Conservation (phyloP, 192 early-diverging fungal genomes). For the Podila horticola region DNA sequence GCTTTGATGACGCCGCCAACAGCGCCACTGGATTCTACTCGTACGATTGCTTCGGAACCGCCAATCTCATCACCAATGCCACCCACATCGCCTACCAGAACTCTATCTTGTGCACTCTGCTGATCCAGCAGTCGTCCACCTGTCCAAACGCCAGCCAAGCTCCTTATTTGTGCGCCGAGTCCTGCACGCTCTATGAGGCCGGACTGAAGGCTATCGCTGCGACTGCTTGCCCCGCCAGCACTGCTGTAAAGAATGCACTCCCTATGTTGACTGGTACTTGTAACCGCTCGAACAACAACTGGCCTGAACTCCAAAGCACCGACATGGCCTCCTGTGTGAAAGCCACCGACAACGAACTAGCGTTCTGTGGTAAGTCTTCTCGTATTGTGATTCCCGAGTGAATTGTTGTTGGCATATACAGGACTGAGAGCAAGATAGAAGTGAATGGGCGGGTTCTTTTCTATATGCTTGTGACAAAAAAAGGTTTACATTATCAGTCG, state of each 20-base stretch:
- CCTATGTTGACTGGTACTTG: neutral
- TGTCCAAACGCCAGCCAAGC: neutral
- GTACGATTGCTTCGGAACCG: slow-evolving; percentile 6
- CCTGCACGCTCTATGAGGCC: slow-evolving; percentile 17
- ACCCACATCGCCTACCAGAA: slow-evolving; percentile 24
- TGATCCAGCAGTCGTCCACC: neutral
- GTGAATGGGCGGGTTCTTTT: too few species aligned
- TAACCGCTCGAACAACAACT: neutral
- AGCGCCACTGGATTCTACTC: slow-evolving; percentile 2
- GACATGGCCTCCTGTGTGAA: slow-evolving; percentile 2
- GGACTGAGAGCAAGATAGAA: too few species aligned
- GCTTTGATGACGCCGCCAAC: slow-evolving; percentile 19
- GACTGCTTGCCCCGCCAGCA: slow-evolving; percentile 6
- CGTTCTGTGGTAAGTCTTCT: slow-evolving; percentile 31
- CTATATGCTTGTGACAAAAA: too few species aligned
- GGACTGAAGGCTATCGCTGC: neutral
- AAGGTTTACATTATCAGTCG: too few species aligned
- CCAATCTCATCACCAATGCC: neutral
- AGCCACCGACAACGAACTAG: slow-evolving; percentile 17
- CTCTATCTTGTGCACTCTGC: slow-evolving; percentile 21
- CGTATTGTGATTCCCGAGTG: too few species aligned
- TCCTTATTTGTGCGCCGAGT: slow-evolving; percentile 4
- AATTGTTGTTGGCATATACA: too few species aligned
- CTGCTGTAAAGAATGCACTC: neutral
- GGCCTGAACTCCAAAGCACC: neutral